Evolutionary conservation across 306 rosid species (phyloP).

Genomic region (Alnus glutinosa): DNA sequence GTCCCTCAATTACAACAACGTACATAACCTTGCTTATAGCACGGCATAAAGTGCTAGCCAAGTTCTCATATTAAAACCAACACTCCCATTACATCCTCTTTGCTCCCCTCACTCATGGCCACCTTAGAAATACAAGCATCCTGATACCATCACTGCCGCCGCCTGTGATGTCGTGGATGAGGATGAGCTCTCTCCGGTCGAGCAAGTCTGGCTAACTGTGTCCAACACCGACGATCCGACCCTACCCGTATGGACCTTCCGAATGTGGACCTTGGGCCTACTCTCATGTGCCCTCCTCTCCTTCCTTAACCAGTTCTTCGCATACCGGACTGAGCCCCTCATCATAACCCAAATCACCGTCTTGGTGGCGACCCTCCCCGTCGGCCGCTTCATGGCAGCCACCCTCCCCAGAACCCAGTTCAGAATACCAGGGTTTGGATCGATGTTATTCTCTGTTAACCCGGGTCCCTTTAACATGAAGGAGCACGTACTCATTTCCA

Average conservation of each 20-base stretch:
- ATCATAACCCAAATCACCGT: conserved; percentile 55
- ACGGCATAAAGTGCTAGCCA: neutral
- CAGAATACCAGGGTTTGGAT: conserved; percentile 44
- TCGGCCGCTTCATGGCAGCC: conserved; percentile 62
- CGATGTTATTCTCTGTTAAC: conserved; percentile 36
- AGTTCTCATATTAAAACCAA: neutral
- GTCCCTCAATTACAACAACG: too few relatives aligned
- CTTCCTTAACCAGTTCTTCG: conserved; percentile 79
- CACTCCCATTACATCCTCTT: neutral
- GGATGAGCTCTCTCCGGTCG: conserved; percentile 58
- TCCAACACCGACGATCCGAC: conserved; percentile 59
- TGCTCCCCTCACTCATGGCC: neutral
- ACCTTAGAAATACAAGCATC: neutral
- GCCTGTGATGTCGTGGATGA: conserved; percentile 10
- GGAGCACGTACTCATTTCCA: conserved; percentile 77
- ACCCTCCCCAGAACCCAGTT: conserved; percentile 43
- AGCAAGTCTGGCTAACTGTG: conserved; percentile 68
- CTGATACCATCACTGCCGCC: neutral
- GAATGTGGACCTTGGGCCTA: conserved; percentile 75
- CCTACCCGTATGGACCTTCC: conserved; percentile 82
- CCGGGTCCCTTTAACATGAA: conserved; percentile 78
- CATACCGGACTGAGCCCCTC: conserved; percentile 65
- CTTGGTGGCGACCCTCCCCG: conserved; percentile 60
- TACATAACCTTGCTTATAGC: too few relatives aligned
- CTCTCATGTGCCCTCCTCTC: conserved; percentile 58